Conservation (phyloP, 176 grass and related monocot genomes). For the Avena eriantha region DNA sequence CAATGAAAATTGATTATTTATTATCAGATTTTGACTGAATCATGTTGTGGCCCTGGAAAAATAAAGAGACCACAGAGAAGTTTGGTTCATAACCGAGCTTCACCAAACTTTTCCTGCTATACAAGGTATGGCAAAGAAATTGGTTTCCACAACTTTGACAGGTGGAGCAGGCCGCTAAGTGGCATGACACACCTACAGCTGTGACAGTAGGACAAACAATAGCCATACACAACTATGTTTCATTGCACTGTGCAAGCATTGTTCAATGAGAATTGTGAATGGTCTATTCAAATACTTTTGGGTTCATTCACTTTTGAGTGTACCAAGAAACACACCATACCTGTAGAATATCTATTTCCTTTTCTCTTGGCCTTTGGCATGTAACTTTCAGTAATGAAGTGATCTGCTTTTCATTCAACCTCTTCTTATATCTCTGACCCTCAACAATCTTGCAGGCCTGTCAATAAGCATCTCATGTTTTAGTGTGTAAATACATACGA, state of each 20-base stretch:
- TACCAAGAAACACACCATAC: constrained; percentile 36
- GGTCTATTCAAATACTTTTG: background rate
- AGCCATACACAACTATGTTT: background rate
- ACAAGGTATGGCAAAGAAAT: background rate
- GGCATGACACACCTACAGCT: background rate
- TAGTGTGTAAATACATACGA: too few species aligned
- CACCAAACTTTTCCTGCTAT: background rate
- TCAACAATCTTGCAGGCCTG: constrained; percentile 77
- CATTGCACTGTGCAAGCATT: background rate
- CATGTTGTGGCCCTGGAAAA: background rate
- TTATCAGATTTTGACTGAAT: background rate
- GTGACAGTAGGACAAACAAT: background rate
- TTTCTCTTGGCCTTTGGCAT: constrained; percentile 72
- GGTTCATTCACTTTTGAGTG: background rate
- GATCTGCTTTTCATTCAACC: constrained; percentile 79
- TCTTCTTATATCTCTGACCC: constrained; percentile 73
- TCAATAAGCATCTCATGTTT: background rate
- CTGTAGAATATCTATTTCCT: constrained; percentile 72
- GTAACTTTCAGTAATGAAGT: constrained; percentile 74
- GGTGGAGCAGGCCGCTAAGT: background rate
- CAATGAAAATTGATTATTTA: constrained; percentile 3
- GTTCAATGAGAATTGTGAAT: background rate
- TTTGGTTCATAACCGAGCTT: background rate
- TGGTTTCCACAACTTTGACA: background rate
- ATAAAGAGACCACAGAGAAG: background rate